These are phyloP conservation scores for Leptomonas pyrrhocoris DNA, from an alignment of 208 protist species.

Conservation along the genomic window DNA sequence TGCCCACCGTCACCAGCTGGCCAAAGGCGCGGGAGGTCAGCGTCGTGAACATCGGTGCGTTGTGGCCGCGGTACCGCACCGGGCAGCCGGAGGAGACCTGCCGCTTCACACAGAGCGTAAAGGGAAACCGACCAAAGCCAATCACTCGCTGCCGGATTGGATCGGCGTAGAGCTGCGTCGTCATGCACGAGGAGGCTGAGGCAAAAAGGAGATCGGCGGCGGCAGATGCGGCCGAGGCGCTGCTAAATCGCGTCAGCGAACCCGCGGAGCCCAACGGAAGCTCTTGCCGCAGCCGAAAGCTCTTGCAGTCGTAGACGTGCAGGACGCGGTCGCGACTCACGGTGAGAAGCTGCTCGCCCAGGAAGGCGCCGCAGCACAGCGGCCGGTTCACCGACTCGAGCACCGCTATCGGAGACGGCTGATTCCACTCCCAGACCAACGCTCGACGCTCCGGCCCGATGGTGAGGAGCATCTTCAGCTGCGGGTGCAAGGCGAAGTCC, in stretches of 20 bases:
- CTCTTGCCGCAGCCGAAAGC: conserved; percentile 66
- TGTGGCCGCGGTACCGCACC: conserved; percentile 65
- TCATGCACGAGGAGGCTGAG: conserved; percentile 2
- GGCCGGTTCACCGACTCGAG: conserved; percentile 74
- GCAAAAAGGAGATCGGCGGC: not conserved
- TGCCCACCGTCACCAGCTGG: conserved; percentile 73
- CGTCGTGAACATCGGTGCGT: conserved; percentile 56
- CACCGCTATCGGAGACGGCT: conserved; percentile 58
- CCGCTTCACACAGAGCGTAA: conserved; percentile 59
- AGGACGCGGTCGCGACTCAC: conserved; percentile 58
- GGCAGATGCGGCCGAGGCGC: not conserved
- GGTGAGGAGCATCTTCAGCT: conserved; percentile 73
- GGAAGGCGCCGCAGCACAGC: conserved; percentile 59
- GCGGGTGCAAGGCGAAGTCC: conserved; percentile 62
- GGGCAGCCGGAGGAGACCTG: conserved; percentile 54
- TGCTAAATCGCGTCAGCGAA: conserved; percentile 12
- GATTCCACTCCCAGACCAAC: conserved; percentile 82
- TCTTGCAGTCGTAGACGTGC: conserved; percentile 70
- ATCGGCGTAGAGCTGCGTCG: conserved; percentile 37
- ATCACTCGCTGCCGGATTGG: conserved; percentile 45
- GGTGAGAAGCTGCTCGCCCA: conserved; percentile 65
- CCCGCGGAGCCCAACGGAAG: conserved; percentile 39
- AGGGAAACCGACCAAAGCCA: conserved; percentile 56
- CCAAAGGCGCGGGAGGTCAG: conserved; percentile 71
- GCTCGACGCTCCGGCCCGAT: conserved; percentile 74